Evolutionary conservation across 2,329 filamentous ascomycete species (phyloP).

Genomic region (Epichloe sylvatica): DNA sequence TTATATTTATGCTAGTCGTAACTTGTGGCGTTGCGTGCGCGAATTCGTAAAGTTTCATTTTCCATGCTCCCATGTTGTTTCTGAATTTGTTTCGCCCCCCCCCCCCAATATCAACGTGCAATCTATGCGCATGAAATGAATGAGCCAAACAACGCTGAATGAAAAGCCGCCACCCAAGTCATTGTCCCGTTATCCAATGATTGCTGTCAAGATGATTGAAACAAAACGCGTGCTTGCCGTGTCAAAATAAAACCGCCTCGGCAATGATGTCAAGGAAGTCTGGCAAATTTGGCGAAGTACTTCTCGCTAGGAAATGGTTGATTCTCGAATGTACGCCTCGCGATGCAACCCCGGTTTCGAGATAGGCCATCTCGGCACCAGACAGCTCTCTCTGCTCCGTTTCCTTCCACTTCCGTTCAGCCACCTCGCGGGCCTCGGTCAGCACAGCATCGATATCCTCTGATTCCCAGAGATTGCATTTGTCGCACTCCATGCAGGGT

Average conservation of each 20-base stretch:
- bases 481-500: constrained; percentile 63
- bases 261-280: constrained; percentile 33
- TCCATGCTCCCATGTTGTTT: background rate
- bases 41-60: background rate
- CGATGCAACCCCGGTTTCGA: constrained; percentile 37
- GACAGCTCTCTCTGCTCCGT: constrained; percentile 46
- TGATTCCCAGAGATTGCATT: constrained; percentile 66
- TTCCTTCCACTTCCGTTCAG: constrained; percentile 56
- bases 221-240: background rate
- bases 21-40: background rate
- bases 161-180: background rate
- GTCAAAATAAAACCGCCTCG: constrained; percentile 16
- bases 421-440: constrained; percentile 53
- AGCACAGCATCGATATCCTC: constrained; percentile 60
- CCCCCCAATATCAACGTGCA: background rate
- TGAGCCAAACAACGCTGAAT: background rate
- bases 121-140: background rate
- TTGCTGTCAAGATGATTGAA: background rate
- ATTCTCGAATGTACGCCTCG: constrained; percentile 14
- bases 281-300: constrained; percentile 23
- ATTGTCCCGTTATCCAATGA: background rate
- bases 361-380: constrained; percentile 39
- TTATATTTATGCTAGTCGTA: background rate
- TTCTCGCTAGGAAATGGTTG: constrained; percentile 19
- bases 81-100: no score